Evolutionary conservation across 352 stramenopile genomes (phyloP).

Genomic region (Globisporangium lucens): DNA sequence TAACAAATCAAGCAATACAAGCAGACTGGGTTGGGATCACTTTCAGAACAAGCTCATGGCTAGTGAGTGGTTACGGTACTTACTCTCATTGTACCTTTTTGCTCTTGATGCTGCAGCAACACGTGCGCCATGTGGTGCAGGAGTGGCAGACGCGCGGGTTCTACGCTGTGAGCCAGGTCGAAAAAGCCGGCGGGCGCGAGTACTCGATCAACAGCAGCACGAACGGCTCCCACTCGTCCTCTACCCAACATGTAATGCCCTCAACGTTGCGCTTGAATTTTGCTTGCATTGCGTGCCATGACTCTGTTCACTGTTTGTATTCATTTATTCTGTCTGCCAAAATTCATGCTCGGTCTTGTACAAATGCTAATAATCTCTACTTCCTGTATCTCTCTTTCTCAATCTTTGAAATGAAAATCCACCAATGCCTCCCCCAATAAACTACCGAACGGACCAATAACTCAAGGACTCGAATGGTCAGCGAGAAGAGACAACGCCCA

Average conservation of each 20-base stretch:
- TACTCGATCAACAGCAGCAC: conserved; percentile 28
- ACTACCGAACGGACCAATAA: neutral
- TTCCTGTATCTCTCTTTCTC: conserved; percentile 7
- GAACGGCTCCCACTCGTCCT: neutral
- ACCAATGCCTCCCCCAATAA: neutral
- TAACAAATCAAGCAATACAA: conserved; percentile 15
- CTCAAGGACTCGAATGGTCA: conserved; percentile 20
- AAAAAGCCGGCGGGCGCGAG: conserved; percentile 50
- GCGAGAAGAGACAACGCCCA: conserved; percentile 30
- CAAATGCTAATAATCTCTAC: conserved; percentile 3
- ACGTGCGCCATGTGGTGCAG: conserved; percentile 65
- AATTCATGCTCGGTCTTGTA: neutral
- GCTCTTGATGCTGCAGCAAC: conserved; percentile 27
- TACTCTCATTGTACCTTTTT: neutral
- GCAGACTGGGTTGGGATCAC: neutral
- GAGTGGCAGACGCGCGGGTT: conserved; percentile 77
- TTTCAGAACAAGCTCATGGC: no score
- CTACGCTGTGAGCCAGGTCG: conserved; percentile 61
- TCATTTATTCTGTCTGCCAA: neutral
- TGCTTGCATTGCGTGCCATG: neutral
- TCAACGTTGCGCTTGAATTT: neutral
- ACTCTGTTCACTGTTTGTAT: neutral
- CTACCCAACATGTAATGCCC: conserved; percentile 12
- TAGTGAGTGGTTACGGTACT: neutral
- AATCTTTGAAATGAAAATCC: neutral